Base-by-base conservation (phyloP, 805 yeast genomes). In the Starmerella sirachaensis region DNA sequence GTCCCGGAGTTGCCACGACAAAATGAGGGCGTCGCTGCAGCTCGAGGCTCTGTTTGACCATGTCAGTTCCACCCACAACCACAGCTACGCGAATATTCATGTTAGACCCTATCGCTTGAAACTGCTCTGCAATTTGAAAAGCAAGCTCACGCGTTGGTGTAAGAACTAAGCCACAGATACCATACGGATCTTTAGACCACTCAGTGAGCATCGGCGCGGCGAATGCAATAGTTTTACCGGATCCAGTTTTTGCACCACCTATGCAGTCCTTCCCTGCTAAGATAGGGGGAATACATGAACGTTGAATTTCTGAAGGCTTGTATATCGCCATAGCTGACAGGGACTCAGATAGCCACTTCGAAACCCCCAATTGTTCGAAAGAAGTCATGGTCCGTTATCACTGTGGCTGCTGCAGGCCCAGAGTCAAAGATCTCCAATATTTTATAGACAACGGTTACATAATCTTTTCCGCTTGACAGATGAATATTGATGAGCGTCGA, bases 241-340 rank as follows among this genome's bases (percentile, higher is more conserved):
- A 78, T 60, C 98, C 98, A 0, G 98, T 91, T 58, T 81, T 81
- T 22, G 98, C 98, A 29, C 98, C 98, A 35, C 98, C 99, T 36
- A 91, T 88, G 60, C 95, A 86, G 57, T 86, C 94, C 49, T 76
- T 70, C 6, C 93, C 96, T 29, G 65, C 66, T 26, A 91, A 56
- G 40, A 91, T 81, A 40, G 78, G 72, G 1, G 97, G 97, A 32
- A 91, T 88, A 55, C 95, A 84, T 4, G 84, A 82, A 7, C 64
- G 55, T 57, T 91, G 99, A 62, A 91, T 88, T 16, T 74, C 72
- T 0, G 97, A 82, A 1, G 98, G 98, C 5, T 70, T 66, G 19
- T 69, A 64, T 31, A 91, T 91, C 43, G 76, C 76, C 93, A 91
- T 84, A 6, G 93, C 74, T 0, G 61, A 58, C 4, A 91, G 68